phyloP scores from a whole-genome alignment of 2,329 filamentous ascomycete species.

The Beauveria asiatica region DNA sequence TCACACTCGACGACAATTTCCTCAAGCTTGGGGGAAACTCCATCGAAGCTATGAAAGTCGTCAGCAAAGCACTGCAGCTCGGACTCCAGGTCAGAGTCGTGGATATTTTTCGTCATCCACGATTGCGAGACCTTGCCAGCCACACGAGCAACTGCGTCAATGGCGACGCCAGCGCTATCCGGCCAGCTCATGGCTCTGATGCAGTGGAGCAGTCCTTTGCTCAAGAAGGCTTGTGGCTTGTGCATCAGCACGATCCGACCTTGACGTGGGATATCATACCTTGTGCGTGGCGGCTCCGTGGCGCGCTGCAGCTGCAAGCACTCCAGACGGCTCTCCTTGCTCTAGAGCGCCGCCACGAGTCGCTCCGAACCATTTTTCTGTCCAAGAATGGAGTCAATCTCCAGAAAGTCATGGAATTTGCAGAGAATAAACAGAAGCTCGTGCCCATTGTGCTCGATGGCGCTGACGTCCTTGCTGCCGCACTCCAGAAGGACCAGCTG shows the following conservation, averaged over 20 bases:
- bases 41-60: constrained; percentile 32
- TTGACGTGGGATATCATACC: constrained; percentile 12
- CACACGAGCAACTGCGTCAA: too few relatives aligned
- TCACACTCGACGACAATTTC: constrained; percentile 33
- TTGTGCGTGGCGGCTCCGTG: constrained; percentile 6
- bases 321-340: constrained; percentile 6
- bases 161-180: neutral
- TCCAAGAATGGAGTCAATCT: neutral
- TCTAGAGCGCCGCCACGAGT: constrained; percentile 12
- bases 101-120: constrained; percentile 19
- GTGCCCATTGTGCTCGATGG: neutral
- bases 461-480: neutral
- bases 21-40: constrained; percentile 38
- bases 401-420: neutral
- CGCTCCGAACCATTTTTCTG: constrained; percentile 6
- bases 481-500: constrained; percentile 12
- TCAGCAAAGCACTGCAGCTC: constrained; percentile 21
- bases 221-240: constrained; percentile 14
- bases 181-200: neutral
- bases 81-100: constrained; percentile 31
- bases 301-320: constrained; percentile 5
- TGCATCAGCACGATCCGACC: constrained; percentile 9
- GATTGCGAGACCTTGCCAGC: neutral
- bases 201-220: constrained; percentile 15
- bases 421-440: neutral